Evolutionary conservation across 2,329 filamentous ascomycete genomes (phyloP).

Genomic region (Colletotrichum sp.): DNA sequence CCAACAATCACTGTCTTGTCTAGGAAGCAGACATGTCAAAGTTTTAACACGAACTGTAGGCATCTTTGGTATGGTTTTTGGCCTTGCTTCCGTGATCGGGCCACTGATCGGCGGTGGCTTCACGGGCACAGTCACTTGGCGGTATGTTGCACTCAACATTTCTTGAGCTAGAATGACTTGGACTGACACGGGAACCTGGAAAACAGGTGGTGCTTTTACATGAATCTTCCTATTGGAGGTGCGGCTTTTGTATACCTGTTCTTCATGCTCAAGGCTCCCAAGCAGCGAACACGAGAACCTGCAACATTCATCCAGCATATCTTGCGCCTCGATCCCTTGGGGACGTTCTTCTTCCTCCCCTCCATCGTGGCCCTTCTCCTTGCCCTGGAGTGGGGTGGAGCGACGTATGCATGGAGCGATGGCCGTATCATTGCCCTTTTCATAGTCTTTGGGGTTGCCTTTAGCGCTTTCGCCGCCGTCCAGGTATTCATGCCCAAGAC

Average conservation of each 20-base stretch:
- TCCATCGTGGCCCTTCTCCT: constrained; percentile 63
- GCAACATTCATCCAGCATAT: constrained; percentile 45
- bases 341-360: constrained; percentile 64
- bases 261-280: constrained; percentile 51
- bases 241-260: constrained; percentile 53
- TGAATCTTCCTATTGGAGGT: constrained; percentile 61
- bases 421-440: constrained; percentile 60
- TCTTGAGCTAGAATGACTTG: background rate
- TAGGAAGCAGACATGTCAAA: background rate
- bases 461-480: constrained; percentile 51
- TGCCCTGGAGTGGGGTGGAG: constrained; percentile 68
- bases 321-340: constrained; percentile 60
- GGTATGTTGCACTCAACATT: constrained; percentile 27
- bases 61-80: constrained; percentile 60
- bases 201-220: constrained; percentile 59
- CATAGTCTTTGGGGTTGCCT: constrained; percentile 50
- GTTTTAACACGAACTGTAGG: constrained; percentile 25
- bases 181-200: background rate
- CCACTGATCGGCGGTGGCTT: constrained; percentile 60
- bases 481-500: constrained; percentile 59
- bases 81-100: constrained; percentile 56
- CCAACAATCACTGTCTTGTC: background rate
- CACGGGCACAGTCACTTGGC: constrained; percentile 52
- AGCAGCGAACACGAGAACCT: constrained; percentile 27
- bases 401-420: constrained; percentile 54